Evolutionary conservation across 2,329 filamentous ascomycete genomes (phyloP), one percentile per base, ranked within the genome.

Genomic region (Tolypocladium tundrense): DNA sequence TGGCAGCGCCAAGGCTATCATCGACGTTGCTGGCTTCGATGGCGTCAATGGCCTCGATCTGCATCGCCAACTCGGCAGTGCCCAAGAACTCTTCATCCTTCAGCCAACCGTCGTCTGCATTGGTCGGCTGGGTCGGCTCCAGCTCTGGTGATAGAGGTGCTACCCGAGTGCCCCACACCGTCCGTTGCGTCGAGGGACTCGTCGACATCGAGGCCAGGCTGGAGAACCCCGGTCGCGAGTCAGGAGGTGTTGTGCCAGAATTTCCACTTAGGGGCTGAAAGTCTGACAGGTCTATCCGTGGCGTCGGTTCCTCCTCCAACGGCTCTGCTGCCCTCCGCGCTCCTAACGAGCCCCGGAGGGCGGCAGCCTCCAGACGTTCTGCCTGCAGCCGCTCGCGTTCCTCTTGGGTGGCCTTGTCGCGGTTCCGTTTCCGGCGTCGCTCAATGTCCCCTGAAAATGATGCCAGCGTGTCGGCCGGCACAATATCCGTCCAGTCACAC

Each of bases 401-500:
- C 69, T 97, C 92, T 60, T 89, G 86, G 0, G 82, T 82, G 60
- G 90, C 90, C 71, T 96, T 96, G 64, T 96, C 92, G 7, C 80
- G 79, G 65, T 95, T 91, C 57, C 83, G 81, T 71, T 88, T 91
- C 58, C 91, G 80, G 56, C 92, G 81, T 58, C 83, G 81, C 62
- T 90, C 88, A 56, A 94, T 88, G 60, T 96, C 91, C 0, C 78
- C 74, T n/a, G 80, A 77, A 72, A 96, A 97, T 1, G 81, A 80
- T 43, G 85, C 85, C n/a, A 97, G 77, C 4, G 90, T 81, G 55
- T 90, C 87, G 1, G 85, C 79, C 3, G 85, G 81, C 6, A 97
- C 89, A 42, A 94, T 89, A 63, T 96, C 91, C 3, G 90, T 91
- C 92, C 92, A 97, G 70, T 97, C 91, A 68, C 92, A 97, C 73